Base-by-base conservation (phyloP, 164 flowering plant species). In the Annona cherimola region DNA sequence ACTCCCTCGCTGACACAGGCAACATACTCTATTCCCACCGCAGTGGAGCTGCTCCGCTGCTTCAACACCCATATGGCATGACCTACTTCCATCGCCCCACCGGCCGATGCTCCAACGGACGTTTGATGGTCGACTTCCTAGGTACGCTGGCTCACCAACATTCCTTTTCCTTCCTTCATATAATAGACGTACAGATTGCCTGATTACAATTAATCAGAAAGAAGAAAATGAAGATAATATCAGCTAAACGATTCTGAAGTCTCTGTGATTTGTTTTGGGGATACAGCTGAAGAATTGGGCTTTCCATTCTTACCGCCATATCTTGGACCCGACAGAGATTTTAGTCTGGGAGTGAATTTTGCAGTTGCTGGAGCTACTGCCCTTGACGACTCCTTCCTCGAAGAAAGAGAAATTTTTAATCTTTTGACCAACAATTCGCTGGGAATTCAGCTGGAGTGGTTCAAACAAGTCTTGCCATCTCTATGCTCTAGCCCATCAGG, bases 31-130 rank as follows among this genome's bases (percentile, higher is more conserved):
- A 55, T 50, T 60, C 85, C 8, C 81, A 83, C 7, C 70, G 76
- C 54, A 63, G 67, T 3, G 68, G 79, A 42, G 77, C 77, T 70
- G 78, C 81, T 0, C 76, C 69, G 65, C 76, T 83, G 2, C 79
- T 69, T 20, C 74, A 75, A 71, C 77, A 76, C 3, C 90, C 89
- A 4, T 86, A 84, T 43, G 90, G 90, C 0, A 77, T 83, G 65
- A 87, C 88, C 59, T 86, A 76, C 78, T 85, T 84, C 57, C 46
- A 66, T 1, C 84, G 66, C 46, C 50, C 89, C 3, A 88, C 90
- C 0, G 89, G 92, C 0, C 85, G 90, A 8, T 83, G 79, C 80
- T 87, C 88, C 3, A 78, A 88, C 59, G 92, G 92, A 4, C 90
- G 88, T 19, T 77, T 85, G 2, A 14, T 86, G 1, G 61, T 87